phyloP scores from a whole-genome alignment of 1,284 basidiomycete genomes.

The Trametes versicolor region DNA sequence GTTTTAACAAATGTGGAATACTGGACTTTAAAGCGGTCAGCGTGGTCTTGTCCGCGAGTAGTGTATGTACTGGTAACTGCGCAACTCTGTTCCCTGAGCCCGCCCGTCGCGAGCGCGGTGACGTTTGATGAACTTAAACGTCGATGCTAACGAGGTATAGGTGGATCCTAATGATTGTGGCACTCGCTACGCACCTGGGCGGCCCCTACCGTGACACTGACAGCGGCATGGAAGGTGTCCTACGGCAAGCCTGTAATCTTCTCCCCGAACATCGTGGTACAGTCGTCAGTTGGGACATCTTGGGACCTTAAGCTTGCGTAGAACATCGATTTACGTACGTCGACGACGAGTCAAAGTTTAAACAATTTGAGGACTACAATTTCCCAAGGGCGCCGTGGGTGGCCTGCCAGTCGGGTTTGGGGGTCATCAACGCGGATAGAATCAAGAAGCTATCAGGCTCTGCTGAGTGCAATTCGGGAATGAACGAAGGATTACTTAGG shows the following conservation, averaged over 20 bases:
- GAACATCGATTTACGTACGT: too few species aligned
- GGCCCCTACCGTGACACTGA: neutral
- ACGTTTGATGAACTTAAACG: neutral
- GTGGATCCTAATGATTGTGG: neutral
- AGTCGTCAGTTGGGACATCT: too few species aligned
- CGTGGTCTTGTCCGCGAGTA: neutral
- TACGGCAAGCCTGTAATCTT: neutral
- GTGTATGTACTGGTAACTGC: neutral
- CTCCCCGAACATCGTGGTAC: too few species aligned
- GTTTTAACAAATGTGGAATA: neutral
- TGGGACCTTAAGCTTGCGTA: too few species aligned
- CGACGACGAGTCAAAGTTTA: too few species aligned
- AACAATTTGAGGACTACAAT: too few species aligned
- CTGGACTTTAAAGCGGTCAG: neutral
- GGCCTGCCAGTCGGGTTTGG: too few species aligned
- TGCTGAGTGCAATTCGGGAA: too few species aligned
- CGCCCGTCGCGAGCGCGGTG: neutral
- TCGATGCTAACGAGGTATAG: neutral
- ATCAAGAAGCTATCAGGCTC: too few species aligned
- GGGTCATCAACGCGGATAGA: too few species aligned
- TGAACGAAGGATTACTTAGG: neutral
- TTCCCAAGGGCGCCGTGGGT: too few species aligned
- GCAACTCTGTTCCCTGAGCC: neutral
- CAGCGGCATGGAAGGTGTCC: neutral
- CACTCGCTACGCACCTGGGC: neutral